Base-by-base conservation (phyloP, 2,329 filamentous ascomycete genomes). In the Aspergillus quadrilineatus region DNA sequence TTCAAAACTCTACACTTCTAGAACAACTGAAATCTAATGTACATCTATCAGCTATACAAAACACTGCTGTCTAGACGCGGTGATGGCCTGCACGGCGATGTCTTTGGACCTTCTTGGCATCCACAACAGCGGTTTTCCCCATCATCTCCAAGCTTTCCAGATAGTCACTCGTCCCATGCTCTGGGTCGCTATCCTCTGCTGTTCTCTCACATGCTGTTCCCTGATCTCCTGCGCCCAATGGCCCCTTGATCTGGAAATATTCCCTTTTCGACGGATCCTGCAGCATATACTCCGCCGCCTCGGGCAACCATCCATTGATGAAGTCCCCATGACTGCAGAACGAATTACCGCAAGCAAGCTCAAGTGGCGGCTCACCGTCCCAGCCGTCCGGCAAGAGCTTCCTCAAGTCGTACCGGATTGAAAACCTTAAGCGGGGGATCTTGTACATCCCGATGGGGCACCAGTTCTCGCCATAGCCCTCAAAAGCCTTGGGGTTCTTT, bases 121-220 rank as follows among this genome's bases (percentile, higher is more conserved):
- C 22, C 22, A 22, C 22, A 22, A 2, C 22, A 22, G 22, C 3
- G 22, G 22, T 4, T 4, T 22, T 22, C 22, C 22, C 22, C 22
- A 61, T 63, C 59, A 63, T 60, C 47, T 50, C 43, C 34, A 63
- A 30, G 43, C 61, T 63, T 45, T 59, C 48, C 22, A 36, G 46
- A 46, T 63, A 63, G 34, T 63, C 55, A 14, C 57, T 60, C 6
- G 61, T 61, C 3, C 61, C 61, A 29, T 61, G 47, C 7, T 41
- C 50, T 2, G 59, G 61, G 28, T 63, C 61, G 10, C 46, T 53
- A 30, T 63, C 61, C 1, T 8, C 42, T 2, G 50, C 14, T 0
- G n/a, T 22, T 6, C n/a, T 42, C 39, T 30, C 39, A 29, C 50
- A 46, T 6, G 4, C 32, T 6, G 41, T 9, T 22, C 10, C 8